Base-by-base conservation (phyloP, 2,329 filamentous ascomycete species). In the Calonectria pseudoturangicola region DNA sequence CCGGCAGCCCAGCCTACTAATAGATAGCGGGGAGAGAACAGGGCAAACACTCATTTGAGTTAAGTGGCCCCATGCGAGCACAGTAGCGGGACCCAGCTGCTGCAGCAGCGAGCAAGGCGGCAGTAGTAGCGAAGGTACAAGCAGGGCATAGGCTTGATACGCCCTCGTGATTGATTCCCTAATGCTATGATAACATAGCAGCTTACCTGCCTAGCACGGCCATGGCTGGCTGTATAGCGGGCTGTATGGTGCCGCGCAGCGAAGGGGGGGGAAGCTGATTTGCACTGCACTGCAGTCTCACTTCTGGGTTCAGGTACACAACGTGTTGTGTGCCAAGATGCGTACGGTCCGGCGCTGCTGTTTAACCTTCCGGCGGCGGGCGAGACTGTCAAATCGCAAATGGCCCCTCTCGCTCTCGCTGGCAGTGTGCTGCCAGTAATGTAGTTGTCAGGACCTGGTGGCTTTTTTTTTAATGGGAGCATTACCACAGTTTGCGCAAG, bases 151-250 rank as follows among this genome's bases (percentile, higher is more conserved):
- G 28, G 39, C 65, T 56, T 41, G 33, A 54, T 60, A 56, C 43
- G 66, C 43, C 69, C 76, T 78, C 76, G 76, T 77, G 76, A 77
- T 78, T 73, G 76, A 76, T 60, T 60, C 54, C 54, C 54, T 27
- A n/a, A 41, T 68, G 58, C 41, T 27, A 51, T 62, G 66, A 68
- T 51, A 50, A 39, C 41, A 50, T 66, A 25, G 9, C 18, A 41
- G 36, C 54, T 41, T 60, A 60, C 54, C 54, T 60, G 54, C n/a
- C 54, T 60, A 41, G 54, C 33, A 41, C 36, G 33, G 54, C 36
- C 54, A 60, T 60, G 33, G n/a, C 54, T 58, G 54, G n/a, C 33
- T 36, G 54, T 51, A 18, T 18, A 28, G 48, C 25, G 48, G 25
- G 25, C 50, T 28, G 16, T 30, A 8, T 51, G 25, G 25, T 15